These are phyloP conservation scores for Cubamyces sp. DNA, from an alignment of 768 basidiomycete species.

Conservation along the genomic window DNA sequence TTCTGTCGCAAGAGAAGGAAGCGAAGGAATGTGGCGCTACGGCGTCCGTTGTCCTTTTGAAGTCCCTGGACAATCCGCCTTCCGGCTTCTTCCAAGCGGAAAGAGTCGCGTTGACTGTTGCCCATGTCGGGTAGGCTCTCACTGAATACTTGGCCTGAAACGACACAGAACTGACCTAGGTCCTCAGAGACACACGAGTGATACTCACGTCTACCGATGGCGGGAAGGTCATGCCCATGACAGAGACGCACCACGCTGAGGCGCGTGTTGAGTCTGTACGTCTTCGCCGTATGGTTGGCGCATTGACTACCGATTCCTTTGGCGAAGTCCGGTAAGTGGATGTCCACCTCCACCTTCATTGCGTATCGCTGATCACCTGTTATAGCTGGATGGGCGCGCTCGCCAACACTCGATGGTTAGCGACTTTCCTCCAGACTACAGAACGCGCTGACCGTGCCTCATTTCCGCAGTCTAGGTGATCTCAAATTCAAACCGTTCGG, in stretches of 20 bases:
- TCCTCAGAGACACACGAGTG: slow-evolving; percentile 50
- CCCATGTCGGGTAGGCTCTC: slow-evolving; percentile 81
- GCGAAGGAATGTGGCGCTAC: slow-evolving; percentile 86
- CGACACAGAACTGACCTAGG: neutral
- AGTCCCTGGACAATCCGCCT: slow-evolving; percentile 81
- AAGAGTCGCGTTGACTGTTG: slow-evolving; percentile 79
- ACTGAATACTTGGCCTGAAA: neutral
- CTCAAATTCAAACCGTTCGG: slow-evolving; percentile 87
- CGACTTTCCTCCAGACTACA: neutral
- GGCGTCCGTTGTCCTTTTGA: slow-evolving; percentile 88
- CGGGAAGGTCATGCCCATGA: slow-evolving; percentile 82
- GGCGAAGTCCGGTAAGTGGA: slow-evolving; percentile 77
- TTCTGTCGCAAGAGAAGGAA: slow-evolving; percentile 66
- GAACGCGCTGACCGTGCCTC: slow-evolving; percentile 1
- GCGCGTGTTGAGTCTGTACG: slow-evolving; percentile 83
- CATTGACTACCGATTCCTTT: slow-evolving; percentile 90
- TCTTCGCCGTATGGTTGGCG: slow-evolving; percentile 87
- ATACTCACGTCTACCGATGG: slow-evolving; percentile 75
- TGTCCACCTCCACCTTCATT: neutral
- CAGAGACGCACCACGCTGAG: slow-evolving; percentile 96
- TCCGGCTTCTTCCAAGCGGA: slow-evolving; percentile 84
- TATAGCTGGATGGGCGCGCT: slow-evolving; percentile 92
- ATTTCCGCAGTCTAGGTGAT: slow-evolving; percentile 72
- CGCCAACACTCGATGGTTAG: slow-evolving; percentile 86
- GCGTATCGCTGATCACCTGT: neutral